Conservation (phyloP, 768 basidiomycete genomes). For the Naganishia vaughanmartiniae region DNA sequence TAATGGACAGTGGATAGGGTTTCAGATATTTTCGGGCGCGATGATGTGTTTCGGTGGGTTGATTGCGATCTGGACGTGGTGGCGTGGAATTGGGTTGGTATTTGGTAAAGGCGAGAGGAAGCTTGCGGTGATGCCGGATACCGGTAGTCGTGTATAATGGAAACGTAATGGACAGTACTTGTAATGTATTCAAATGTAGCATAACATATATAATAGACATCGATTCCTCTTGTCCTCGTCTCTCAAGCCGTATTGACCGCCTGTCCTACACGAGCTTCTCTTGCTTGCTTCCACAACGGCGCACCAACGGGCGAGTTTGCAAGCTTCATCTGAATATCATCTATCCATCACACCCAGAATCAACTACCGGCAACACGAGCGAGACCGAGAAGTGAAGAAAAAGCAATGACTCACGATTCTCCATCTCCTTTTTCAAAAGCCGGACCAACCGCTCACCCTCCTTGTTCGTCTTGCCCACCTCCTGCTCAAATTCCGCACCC, state of each 20-base stretch:
- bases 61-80: constrained; percentile 30
- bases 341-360: neutral
- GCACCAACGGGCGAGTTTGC: constrained; percentile 4
- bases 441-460: constrained; percentile 9
- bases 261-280: neutral
- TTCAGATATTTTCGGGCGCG: constrained; percentile 27
- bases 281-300: constrained; percentile 9
- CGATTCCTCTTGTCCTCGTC: too few species aligned
- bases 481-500: neutral
- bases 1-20: constrained; percentile 26
- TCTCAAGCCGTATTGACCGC: too few species aligned
- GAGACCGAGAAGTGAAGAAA: neutral
- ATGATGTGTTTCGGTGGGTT: constrained; percentile 26
- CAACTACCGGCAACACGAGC: too few species aligned
- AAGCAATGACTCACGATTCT: neutral
- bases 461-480: too few species aligned
- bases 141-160: too few species aligned
- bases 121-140: constrained; percentile 11
- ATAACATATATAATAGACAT: too few species aligned
- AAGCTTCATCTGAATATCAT: constrained; percentile 17
- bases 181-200: too few species aligned
- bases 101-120: constrained; percentile 10
- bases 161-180: too few species aligned
- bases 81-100: constrained; percentile 16
- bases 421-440: constrained; percentile 18